A percentile compares a stretch with the other conserved stretches of the same genome.
Conservation (phyloP, 2,329 filamentous ascomycete genomes). For the Apiospora kogelbergensis region DNA sequence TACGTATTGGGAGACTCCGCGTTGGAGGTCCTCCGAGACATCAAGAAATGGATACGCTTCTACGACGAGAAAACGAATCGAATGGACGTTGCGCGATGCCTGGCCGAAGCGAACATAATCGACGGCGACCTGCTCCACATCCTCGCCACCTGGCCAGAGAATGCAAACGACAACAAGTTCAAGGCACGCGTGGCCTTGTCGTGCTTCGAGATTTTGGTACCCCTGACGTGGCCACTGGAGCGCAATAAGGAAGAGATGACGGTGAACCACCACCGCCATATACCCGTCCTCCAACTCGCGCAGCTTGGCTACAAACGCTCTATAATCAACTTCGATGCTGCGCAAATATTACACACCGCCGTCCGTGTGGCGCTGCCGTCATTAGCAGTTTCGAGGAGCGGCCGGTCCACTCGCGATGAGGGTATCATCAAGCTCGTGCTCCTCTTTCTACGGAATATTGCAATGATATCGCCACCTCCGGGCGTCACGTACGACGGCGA, state of each 20-base stretch:
- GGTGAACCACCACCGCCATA: slow-evolving; percentile 87
- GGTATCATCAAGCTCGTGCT: slow-evolving; percentile 89
- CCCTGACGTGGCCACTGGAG: slow-evolving; percentile 92
- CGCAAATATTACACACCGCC: slow-evolving; percentile 75
- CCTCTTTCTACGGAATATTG: slow-evolving; percentile 86
- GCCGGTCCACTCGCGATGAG: slow-evolving; percentile 78
- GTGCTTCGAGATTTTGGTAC: slow-evolving; percentile 87
- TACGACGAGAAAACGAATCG: slow-evolving; percentile 93
- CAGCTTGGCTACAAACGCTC: slow-evolving; percentile 89
- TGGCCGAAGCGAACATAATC: slow-evolving; percentile 90
- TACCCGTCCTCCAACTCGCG: slow-evolving; percentile 83
- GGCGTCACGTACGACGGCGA: slow-evolving; percentile 80
- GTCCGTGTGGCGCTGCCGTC: slow-evolving; percentile 81
- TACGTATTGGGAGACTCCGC: slow-evolving; percentile 94
- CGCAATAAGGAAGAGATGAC: slow-evolving; percentile 79
- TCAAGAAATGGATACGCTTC: slow-evolving; percentile 92
- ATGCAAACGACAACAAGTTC: slow-evolving; percentile 69
- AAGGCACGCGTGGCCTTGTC: slow-evolving; percentile 79
- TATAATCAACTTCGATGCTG: slow-evolving; percentile 79
- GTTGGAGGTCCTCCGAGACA: slow-evolving; percentile 84
- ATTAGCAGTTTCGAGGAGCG: slow-evolving; percentile 75
- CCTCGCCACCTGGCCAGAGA: slow-evolving; percentile 76
- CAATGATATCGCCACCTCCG: slow-evolving; percentile 75
- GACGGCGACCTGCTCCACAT: slow-evolving; percentile 89
- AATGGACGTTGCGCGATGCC: slow-evolving; percentile 89